These are phyloP conservation scores for Amoebophrya sp. DNA, from an alignment of 169 alveolate genomes.

Conservation along the genomic window DNA sequence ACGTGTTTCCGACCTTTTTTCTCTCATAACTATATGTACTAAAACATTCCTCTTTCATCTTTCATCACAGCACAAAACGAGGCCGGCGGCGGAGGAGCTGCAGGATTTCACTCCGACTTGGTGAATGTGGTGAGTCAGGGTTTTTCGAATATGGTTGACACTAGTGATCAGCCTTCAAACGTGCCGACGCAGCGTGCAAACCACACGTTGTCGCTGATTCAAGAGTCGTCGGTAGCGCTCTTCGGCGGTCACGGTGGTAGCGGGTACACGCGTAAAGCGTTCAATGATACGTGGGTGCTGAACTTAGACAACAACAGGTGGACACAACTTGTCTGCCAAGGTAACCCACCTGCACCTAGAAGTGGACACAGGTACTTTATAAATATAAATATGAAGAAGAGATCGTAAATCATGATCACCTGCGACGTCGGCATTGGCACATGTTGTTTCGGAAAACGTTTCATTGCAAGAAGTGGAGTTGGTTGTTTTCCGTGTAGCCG, in stretches of 20 bases:
- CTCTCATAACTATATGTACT: too few relatives aligned
- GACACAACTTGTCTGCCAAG: constrained; percentile 66
- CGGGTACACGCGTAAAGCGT: constrained; percentile 66
- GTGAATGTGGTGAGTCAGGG: neutral
- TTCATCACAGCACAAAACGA: neutral
- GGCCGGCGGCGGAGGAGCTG: neutral
- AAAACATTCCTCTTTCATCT: too few relatives aligned
- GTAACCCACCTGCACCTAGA: constrained; percentile 75
- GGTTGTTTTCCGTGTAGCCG: neutral
- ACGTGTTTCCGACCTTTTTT: too few relatives aligned
- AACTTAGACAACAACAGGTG: constrained; percentile 70
- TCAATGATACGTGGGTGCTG: constrained; percentile 75
- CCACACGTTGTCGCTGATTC: constrained; percentile 48
- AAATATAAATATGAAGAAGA: neutral
- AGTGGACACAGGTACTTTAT: constrained; percentile 32
- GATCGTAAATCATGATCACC: neutral
- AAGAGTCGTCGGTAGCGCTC: constrained; percentile 45
- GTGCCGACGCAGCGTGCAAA: constrained; percentile 50
- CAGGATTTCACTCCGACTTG: neutral
- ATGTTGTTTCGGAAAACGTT: neutral
- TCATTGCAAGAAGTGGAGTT: neutral
- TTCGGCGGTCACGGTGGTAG: constrained; percentile 84
- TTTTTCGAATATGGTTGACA: neutral
- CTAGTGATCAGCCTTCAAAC: constrained; percentile 5
- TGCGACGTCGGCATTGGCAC: neutral